These are phyloP conservation scores for Aspergillus ruber DNA, from an alignment of 2,329 filamentous ascomycete species.

Conservation along the genomic window DNA sequence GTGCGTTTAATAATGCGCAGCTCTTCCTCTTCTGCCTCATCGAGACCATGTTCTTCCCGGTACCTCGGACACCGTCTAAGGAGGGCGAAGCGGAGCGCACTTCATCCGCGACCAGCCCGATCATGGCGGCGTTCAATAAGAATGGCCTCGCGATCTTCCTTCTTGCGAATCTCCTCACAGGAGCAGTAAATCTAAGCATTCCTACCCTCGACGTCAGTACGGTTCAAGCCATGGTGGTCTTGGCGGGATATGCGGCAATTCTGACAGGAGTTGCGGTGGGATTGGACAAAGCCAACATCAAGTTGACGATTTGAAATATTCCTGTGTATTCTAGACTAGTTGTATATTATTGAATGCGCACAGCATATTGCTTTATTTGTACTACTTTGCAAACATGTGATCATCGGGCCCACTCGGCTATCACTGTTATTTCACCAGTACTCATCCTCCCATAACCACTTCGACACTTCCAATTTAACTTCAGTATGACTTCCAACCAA, in stretches of 20 bases:
- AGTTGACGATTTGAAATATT: conserved; percentile 16
- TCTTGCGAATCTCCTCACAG: conserved; percentile 81
- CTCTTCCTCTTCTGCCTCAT: conserved; percentile 70
- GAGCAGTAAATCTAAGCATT: conserved; percentile 78
- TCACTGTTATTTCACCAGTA: not conserved
- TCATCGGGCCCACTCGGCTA: not conserved
- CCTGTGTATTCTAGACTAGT: not conserved
- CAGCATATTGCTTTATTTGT: no score
- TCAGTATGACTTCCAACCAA: conserved; percentile 14
- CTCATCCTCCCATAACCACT: not conserved
- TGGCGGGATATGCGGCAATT: conserved; percentile 64
- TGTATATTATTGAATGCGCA: not conserved
- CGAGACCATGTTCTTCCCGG: conserved; percentile 73
- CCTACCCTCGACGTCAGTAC: conserved; percentile 69
- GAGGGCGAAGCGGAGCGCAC: conserved; percentile 59
- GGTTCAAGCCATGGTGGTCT: conserved; percentile 61
- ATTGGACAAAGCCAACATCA: conserved; percentile 34
- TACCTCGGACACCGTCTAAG: conserved; percentile 53
- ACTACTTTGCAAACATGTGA: conserved; percentile 1
- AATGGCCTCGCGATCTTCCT: conserved; percentile 84
- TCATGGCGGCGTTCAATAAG: conserved; percentile 79
- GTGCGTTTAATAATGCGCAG: conserved; percentile 84
- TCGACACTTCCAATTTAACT: conserved; percentile 1
- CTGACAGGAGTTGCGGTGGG: conserved; percentile 59
- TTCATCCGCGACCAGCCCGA: conserved; percentile 65